Conservation (phyloP, 257 asterid species). For the Solanum etuberosum region DNA sequence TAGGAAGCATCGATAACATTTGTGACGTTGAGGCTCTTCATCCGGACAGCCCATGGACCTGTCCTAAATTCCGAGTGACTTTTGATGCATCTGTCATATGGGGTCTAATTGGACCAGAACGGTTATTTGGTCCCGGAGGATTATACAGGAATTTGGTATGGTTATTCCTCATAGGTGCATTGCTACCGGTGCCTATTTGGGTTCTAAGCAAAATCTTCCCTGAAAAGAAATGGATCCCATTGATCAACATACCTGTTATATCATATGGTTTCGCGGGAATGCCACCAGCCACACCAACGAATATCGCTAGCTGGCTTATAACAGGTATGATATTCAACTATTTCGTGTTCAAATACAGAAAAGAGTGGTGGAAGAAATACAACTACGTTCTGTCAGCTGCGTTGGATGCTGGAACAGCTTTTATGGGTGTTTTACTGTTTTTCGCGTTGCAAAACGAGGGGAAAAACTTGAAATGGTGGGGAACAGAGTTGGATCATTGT, state of each 20-base stretch:
- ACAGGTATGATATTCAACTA: slow-evolving; percentile 76
- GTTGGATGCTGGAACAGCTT: slow-evolving; percentile 90
- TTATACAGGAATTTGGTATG: slow-evolving; percentile 76
- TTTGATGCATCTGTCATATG: slow-evolving; percentile 85
- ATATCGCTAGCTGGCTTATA: slow-evolving; percentile 80
- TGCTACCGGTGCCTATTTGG: slow-evolving; percentile 87
- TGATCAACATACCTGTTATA: slow-evolving; percentile 81
- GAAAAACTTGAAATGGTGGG: slow-evolving; percentile 80
- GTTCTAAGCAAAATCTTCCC: slow-evolving; percentile 65
- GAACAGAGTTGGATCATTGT: slow-evolving; percentile 70
- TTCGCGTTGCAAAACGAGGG: slow-evolving; percentile 71
- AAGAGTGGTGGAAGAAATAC: slow-evolving; percentile 84
- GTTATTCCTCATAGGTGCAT: slow-evolving; percentile 79
- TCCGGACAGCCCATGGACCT: slow-evolving; percentile 91
- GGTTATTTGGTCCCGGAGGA: slow-evolving; percentile 69
- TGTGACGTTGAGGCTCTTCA: slow-evolving; percentile 68
- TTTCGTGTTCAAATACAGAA: slow-evolving; percentile 65
- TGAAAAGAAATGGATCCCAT: slow-evolving; percentile 75
- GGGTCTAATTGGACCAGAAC: slow-evolving; percentile 77
- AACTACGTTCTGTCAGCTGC: slow-evolving; percentile 89
- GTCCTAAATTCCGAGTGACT: slow-evolving; percentile 75
- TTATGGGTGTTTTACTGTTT: slow-evolving; percentile 81
- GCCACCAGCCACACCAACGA: slow-evolving; percentile 98
- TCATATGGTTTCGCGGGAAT: slow-evolving; percentile 87
- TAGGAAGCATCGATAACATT: slow-evolving; percentile 66